Base-by-base conservation (phyloP, 371 early-diverging fungal genomes). In the Dichotomocladium elegans region DNA sequence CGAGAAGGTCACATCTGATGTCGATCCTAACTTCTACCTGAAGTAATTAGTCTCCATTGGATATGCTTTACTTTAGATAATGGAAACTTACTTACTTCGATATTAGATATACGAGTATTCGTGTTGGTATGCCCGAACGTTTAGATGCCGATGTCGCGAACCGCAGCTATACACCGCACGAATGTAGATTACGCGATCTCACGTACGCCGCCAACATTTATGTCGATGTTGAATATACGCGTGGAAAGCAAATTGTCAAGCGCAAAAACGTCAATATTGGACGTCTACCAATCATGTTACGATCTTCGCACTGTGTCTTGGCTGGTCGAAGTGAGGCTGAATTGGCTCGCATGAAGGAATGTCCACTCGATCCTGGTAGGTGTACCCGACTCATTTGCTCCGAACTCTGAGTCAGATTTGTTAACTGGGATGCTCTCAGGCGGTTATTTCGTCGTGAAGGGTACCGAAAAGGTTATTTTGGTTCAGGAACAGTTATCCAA, bases 401-500 rank as follows among this genome's bases (percentile, higher is more conserved):
- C 11, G 4, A 30, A 17, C 10, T 48, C 34, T 58, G 17, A 53
- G 40, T 15, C 42, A 63, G 80, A 31, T 37, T 19, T 47, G 19
- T 2, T 5, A 11, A 22, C 22, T n/a, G n/a, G n/a, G n/a, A n/a
- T n/a, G n/a, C n/a, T n/a, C n/a, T 3, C 57, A 71, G 72, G 99
- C 41, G 99, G 99, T 42, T 99, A 99, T 72, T 99, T 99, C 81
- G 88, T 99, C 22, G 92, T 99, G 47, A 91, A 94, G 44, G 99
- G 99, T 25, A 90, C 93, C 0, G 99, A 99, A 73, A 97, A 99
- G 73, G 99, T 99, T 4, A 96, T 99, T 79, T 67, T 99, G 51
- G 98, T 99, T 24, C 99, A 99, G 74, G 99, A 99, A 79, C 99
- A 99, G 63, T 81, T 99, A 69, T 93, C 96, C n/a, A 99, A 99